A percentile compares a stretch with the other conserved stretches of the same genome.
Conservation (phyloP, 2,329 filamentous ascomycete genomes). For the Bipolaris oryzae region DNA sequence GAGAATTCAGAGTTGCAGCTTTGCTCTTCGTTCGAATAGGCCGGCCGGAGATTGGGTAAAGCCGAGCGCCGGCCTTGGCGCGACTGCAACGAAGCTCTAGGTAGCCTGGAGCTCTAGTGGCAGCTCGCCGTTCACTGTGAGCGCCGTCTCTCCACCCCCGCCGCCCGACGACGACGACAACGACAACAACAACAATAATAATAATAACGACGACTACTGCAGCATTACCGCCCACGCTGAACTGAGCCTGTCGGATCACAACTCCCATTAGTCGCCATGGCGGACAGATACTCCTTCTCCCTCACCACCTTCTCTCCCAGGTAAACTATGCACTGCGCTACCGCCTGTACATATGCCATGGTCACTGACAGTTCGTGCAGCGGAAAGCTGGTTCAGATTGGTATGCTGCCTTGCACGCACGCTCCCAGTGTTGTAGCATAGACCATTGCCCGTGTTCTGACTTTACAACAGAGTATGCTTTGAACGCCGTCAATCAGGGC, state of each 20-base stretch:
- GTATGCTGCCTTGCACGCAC: conserved; percentile 56
- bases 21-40: conserved; percentile 9
- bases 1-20: conserved; percentile 17
- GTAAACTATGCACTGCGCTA: conserved; percentile 60
- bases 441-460: conserved; percentile 20
- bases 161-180: conserved; percentile 3
- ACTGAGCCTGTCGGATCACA: conserved; percentile 1
- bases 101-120: conserved; percentile 44
- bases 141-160: conserved; percentile 19
- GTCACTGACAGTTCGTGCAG: conserved; percentile 63
- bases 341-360: conserved; percentile 31
- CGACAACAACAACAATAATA: too few species aligned
- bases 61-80: conserved; percentile 26
- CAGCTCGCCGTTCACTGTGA: conserved; percentile 27
- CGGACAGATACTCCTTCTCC: conserved; percentile 98
- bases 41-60: conserved; percentile 18
- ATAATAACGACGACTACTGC: background rate
- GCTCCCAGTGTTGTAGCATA: background rate
- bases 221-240: conserved; percentile 4
- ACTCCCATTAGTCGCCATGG: conserved; percentile 65
- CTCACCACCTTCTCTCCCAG: conserved; percentile 99
- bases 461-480: conserved; percentile 80
- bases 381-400: conserved; percentile 99
- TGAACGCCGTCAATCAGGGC: conserved; percentile 99
- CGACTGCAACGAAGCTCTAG: conserved; percentile 25